These are phyloP conservation scores for Kitagawia praeruptora DNA, from an alignment of 129 eudicot species.

Conservation along the genomic window DNA sequence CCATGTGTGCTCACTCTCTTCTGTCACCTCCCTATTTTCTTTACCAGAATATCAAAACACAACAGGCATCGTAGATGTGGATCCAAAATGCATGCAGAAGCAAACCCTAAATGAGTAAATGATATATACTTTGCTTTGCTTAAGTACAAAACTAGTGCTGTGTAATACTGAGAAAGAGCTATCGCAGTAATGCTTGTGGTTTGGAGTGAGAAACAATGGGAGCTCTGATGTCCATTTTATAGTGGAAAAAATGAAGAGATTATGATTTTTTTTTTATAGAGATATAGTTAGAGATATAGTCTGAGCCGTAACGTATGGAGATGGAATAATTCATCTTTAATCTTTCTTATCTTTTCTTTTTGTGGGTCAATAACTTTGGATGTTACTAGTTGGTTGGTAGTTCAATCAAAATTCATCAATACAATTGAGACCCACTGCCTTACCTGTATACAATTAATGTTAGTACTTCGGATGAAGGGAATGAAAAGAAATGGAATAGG, in stretches of 20 bases:
- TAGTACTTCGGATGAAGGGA: too few species aligned
- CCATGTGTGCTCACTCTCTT: conserved; percentile 13
- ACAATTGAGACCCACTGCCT: not conserved
- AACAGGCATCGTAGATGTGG: not conserved
- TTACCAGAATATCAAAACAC: not conserved
- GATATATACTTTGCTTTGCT: not conserved
- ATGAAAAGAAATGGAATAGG: too few species aligned
- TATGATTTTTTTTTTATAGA: not conserved
- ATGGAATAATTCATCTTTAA: conserved; percentile 7
- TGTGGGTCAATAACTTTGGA: not conserved
- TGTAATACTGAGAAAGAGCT: not conserved
- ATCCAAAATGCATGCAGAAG: not conserved
- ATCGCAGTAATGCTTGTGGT: not conserved
- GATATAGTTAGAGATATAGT: not conserved
- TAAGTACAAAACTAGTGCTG: not conserved
- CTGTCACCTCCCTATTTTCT: conserved; percentile 8
- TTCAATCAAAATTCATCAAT: not conserved
- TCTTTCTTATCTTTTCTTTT: not conserved
- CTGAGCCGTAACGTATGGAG: conserved; percentile 1
- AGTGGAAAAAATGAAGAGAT: not conserved
- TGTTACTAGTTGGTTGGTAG: not conserved
- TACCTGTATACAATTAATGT: not conserved
- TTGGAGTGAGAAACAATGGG: not conserved
- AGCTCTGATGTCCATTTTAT: not conserved
- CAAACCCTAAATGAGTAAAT: not conserved